These are phyloP conservation scores for Irpex rosettiformis DNA, from an alignment of 1,284 basidiomycete species.

Conservation along the genomic window DNA sequence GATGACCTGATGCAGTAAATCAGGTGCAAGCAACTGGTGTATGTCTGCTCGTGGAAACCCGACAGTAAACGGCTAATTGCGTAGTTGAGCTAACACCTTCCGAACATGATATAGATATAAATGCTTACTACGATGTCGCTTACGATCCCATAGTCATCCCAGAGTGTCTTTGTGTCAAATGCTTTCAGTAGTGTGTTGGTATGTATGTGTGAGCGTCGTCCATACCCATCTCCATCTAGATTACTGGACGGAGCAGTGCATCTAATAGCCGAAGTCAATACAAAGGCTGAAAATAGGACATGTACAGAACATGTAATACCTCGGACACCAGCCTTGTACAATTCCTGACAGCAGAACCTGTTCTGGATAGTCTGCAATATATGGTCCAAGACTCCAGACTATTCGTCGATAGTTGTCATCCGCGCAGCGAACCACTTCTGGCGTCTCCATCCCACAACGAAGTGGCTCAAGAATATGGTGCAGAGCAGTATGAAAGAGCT, in stretches of 20 bases:
- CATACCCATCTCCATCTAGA: not conserved
- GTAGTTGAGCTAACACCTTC: not conserved
- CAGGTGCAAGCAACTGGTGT: slow-evolving; percentile 10
- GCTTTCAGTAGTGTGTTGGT: not conserved
- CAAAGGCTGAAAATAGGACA: not conserved
- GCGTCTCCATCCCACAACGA: not conserved
- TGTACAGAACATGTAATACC: not conserved
- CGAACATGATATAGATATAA: not conserved
- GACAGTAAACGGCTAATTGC: not conserved
- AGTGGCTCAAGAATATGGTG: not conserved
- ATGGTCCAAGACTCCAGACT: not conserved
- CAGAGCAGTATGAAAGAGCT: not conserved
- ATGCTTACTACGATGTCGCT: not conserved
- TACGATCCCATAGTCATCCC: not conserved
- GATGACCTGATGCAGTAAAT: slow-evolving; percentile 14
- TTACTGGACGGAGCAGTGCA: not conserved
- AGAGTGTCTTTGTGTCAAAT: not conserved
- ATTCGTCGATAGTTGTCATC: not conserved
- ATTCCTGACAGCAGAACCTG: not conserved
- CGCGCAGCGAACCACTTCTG: not conserved
- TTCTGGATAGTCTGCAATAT: not conserved
- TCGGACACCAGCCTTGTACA: not conserved
- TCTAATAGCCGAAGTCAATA: not conserved
- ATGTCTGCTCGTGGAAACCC: slow-evolving; percentile 13
- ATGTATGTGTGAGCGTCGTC: not conserved